Evolutionary conservation across 192 early-diverging fungal genomes (phyloP), one percentile per base, ranked within the genome.

Genomic region (Backusella psychrophila): DNA sequence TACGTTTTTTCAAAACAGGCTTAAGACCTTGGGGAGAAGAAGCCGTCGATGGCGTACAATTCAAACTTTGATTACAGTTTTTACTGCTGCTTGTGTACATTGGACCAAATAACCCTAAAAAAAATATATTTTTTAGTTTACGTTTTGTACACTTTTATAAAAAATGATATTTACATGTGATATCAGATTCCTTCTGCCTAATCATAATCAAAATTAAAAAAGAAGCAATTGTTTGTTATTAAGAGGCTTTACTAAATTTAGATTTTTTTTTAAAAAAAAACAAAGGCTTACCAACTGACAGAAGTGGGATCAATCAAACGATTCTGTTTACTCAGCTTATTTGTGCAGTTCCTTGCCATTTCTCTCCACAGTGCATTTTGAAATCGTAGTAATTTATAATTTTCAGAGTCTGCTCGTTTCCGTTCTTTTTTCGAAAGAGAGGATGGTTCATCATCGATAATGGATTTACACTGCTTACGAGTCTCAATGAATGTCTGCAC

Each of bases 281-380:
- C 19, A 36, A 36, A 21, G 12, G 21, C 21, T 83, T 78, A 83
- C 82, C 82, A 83, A 67, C 80, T 83, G 49, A 83, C 76, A 39
- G 63, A 36, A 44, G 75, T 72, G 21, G 82, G 82, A 46, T 78
- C 19, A 3, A 83, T 46, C 38, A 80, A 56, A 65, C 26, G 21
- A 46, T 71, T 71, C 2, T 39, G 23, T 71, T 71, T 44, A 33
- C 70, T 39, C 26, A 71, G 44, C 17, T 71, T 42, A 52, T 75
- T 38, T 38, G 78, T 80, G 23, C 78, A 80, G 14, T 39, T 33
- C 12, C 34, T 65, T 36, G 82, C 66, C 82, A 83, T 83, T 63
- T 83, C 72, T 65, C 82, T 73, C 82, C 82, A 83, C n/a, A 83
- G 73, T n/a, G 82, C 82, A 75, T 83, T 83, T 69, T 83, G 73